Evolutionary conservation across 176 grass and related monocot species (phyloP).

Genomic region (Oropetium thomaeum): DNA sequence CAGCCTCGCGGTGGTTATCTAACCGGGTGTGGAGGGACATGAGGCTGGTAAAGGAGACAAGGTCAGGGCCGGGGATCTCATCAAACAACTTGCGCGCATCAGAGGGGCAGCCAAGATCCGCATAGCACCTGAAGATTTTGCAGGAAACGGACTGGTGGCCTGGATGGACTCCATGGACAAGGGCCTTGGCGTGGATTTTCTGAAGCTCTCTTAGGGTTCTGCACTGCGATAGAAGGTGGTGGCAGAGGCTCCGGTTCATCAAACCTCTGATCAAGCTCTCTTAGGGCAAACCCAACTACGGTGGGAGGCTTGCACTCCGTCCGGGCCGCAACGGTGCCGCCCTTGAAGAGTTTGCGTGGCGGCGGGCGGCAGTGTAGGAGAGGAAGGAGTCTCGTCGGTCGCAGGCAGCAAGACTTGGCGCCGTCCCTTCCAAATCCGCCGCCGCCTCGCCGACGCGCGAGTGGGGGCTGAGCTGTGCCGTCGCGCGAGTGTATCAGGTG

Average conservation of each 20-base stretch:
- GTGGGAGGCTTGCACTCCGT: too few relatives aligned
- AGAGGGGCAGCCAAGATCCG: neutral
- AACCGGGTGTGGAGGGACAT: constrained; percentile 47
- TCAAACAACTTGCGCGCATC: constrained; percentile 35
- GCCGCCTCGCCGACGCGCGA: too few relatives aligned
- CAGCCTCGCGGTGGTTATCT: constrained; percentile 20
- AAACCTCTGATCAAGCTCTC: neutral
- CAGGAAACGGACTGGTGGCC: constrained; percentile 49
- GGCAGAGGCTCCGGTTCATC: constrained; percentile 45
- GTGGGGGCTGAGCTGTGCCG: too few relatives aligned
- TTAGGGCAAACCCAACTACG: too few relatives aligned
- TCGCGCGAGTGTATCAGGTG: too few relatives aligned
- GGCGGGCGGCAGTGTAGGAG: too few relatives aligned
- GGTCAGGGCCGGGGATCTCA: constrained; percentile 56
- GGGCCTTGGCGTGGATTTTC: constrained; percentile 39
- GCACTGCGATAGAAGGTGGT: constrained; percentile 37
- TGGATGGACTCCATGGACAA: constrained; percentile 41
- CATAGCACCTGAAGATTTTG: constrained; percentile 52
- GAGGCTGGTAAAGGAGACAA: constrained; percentile 57
- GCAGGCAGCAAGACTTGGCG: too few relatives aligned
- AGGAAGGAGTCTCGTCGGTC: too few relatives aligned
- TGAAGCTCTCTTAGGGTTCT: constrained; percentile 42
- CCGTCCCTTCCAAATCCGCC: too few relatives aligned
- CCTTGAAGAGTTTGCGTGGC: too few relatives aligned
- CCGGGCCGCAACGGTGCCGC: too few relatives aligned